phyloP scores from a whole-genome alignment of 139 green algal genomes.

The Picochlorum sp. region DNA sequence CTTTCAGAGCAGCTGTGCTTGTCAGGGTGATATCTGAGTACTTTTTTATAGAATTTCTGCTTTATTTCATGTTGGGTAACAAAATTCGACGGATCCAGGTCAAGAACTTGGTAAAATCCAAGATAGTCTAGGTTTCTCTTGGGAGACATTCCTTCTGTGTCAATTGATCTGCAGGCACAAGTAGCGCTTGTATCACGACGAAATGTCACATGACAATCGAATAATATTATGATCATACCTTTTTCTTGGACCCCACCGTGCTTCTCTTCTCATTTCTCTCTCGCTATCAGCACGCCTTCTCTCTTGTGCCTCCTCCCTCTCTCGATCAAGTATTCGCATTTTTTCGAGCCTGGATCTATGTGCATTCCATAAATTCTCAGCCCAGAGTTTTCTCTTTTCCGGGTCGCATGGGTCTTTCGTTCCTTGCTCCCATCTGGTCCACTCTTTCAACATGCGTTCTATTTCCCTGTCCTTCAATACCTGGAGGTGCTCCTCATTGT shows the following conservation, averaged over 20 bases:
- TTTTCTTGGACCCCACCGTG: constrained; percentile 21
- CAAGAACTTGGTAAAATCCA: constrained; percentile 67
- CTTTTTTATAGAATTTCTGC: constrained; percentile 52
- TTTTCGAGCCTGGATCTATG: constrained; percentile 32
- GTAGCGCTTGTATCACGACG: not conserved
- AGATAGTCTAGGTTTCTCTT: constrained; percentile 52
- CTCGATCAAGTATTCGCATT: constrained; percentile 19
- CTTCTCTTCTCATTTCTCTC: constrained; percentile 18
- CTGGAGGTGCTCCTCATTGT: not conserved
- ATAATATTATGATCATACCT: not conserved
- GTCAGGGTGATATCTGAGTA: constrained; percentile 67
- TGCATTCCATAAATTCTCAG: constrained; percentile 42
- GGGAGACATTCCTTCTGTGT: not conserved
- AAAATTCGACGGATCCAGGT: constrained; percentile 30
- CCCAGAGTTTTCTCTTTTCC: constrained; percentile 37
- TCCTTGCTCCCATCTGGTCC: constrained; percentile 55
- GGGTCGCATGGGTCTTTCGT: constrained; percentile 51
- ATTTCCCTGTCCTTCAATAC: not conserved
- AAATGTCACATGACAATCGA: not conserved
- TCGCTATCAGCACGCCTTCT: constrained; percentile 16
- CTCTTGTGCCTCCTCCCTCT: not conserved
- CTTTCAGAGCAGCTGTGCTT: constrained; percentile 25
- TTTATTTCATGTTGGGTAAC: constrained; percentile 51
- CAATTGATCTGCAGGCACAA: not conserved
- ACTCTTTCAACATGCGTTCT: constrained; percentile 50